A percentile compares a stretch with the other conserved stretches of the same genome.
phyloP scores from a whole-genome alignment of 2,329 filamentous ascomycete genomes.

The Penicillium sp. region DNA sequence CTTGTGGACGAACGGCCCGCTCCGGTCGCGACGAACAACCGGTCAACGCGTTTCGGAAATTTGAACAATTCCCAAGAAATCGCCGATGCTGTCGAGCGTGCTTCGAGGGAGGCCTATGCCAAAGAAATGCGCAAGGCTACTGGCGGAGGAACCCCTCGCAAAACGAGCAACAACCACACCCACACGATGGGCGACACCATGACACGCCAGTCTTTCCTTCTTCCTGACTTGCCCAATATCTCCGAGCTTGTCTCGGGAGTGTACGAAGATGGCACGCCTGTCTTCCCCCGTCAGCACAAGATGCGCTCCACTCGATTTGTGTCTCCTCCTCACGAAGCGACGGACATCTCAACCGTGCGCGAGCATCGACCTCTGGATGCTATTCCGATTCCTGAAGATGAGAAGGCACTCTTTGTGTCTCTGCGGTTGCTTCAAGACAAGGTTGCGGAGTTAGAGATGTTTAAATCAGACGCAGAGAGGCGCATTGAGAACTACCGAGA shows the following conservation, averaged over 20 bases:
- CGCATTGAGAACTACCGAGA: constrained; percentile 47
- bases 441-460: constrained; percentile 50
- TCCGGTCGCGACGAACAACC: constrained; percentile 38
- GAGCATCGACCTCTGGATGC: constrained; percentile 47
- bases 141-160: constrained; percentile 18
- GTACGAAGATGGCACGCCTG: constrained; percentile 53
- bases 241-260: constrained; percentile 56
- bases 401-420: constrained; percentile 58
- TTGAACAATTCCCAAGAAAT: constrained; percentile 39
- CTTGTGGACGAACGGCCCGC: constrained; percentile 47
- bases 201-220: constrained; percentile 55
- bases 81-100: constrained; percentile 35
- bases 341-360: constrained; percentile 27
- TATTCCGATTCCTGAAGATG: constrained; percentile 54
- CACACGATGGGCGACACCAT: constrained; percentile 40
- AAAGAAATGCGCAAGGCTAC: constrained; percentile 27
- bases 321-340: constrained; percentile 38
- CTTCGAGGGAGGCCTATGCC: constrained; percentile 31
- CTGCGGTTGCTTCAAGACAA: constrained; percentile 54
- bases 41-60: constrained; percentile 52
- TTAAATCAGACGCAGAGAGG: constrained; percentile 48
- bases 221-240: constrained; percentile 56
- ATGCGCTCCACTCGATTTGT: constrained; percentile 50
- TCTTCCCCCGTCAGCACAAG: constrained; percentile 48
- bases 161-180: constrained; percentile 22